These are phyloP conservation scores for Rhazya stricta DNA, from an alignment of 257 asterid species.

Conservation along the genomic window DNA sequence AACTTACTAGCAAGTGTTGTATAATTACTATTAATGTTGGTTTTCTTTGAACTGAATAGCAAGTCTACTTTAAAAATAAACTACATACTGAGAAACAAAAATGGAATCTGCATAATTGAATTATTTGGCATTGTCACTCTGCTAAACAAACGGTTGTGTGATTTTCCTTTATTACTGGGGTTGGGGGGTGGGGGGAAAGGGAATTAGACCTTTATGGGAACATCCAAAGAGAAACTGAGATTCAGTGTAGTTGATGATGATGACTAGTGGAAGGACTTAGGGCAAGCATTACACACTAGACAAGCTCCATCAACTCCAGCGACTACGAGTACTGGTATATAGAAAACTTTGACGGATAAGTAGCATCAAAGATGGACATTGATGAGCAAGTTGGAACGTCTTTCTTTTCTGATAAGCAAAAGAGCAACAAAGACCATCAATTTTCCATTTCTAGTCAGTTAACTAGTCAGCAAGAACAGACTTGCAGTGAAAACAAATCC, in stretches of 20 bases:
- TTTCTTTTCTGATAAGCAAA: background rate
- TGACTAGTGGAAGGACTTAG: background rate
- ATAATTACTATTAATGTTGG: no score
- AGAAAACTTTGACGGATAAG: background rate
- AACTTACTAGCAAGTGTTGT: no score
- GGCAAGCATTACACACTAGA: background rate
- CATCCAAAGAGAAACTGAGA: background rate
- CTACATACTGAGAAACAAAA: no score
- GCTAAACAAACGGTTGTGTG: no score
- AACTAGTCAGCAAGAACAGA: constrained; percentile 1
- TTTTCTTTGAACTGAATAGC: no score
- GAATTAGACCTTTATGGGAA: no score
- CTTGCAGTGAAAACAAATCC: constrained; percentile 2
- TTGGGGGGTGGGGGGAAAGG: no score
- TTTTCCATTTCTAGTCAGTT: background rate
- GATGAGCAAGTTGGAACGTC: background rate
- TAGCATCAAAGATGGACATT: background rate
- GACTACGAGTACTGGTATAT: background rate
- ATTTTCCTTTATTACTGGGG: no score
- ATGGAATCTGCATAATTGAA: no score
- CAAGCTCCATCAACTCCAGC: background rate
- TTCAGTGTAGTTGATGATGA: background rate
- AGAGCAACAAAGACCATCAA: background rate
- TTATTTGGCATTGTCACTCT: no score
- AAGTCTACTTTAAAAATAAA: no score